Evolutionary conservation across 2,329 filamentous ascomycete species (phyloP), one percentile per base, ranked within the genome.

Genomic region (Penicillium hordei): DNA sequence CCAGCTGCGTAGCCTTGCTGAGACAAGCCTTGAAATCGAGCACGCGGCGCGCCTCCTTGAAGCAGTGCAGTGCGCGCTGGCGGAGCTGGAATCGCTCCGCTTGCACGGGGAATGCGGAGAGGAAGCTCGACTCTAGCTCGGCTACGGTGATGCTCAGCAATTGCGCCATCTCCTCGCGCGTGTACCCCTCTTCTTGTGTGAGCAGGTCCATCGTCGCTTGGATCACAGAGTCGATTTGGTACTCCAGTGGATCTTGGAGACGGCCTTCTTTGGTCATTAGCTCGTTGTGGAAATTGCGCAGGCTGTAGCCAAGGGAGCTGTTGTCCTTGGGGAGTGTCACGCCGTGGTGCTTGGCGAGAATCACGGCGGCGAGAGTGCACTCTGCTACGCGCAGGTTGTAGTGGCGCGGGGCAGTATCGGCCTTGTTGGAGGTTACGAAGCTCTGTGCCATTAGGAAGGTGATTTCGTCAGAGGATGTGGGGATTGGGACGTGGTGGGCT

Each of bases 331-430:
- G 87, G 0, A 97, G 85, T 0, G 84, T 86, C 36, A 89, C 70
- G 2, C 78, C 78, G 60, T 86, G 81, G 40, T 82, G 79, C 65
- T 86, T 86, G 40, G 85, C 82, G 2, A 89, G 75, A 31, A 87
- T 82, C 17, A 84, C 79, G 3, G 94, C 92, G 3, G 94, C 94
- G 33, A 99, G 83, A 53, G 89, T 94, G 78, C 91, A 95, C 77
- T 99, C 94, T 38, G 97, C 94, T 1, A 99, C 94, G 29, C 94
- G 89, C 25, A 99, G 84, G 75, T 99, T 99, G 81, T 97, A 99
- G 81, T 93, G 91, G 62, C 95, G 88, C 0, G 93, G 93, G 0
- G 89, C 94, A 1, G 93, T 96, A 60, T 93, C 89, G 70, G 94
- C 90, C 79, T 99, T 99, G 81, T 97, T 93, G 5, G 93, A 90